These are phyloP conservation scores for Novymonas esmeraldas DNA, from an alignment of 208 protist genomes.

Conservation along the genomic window DNA sequence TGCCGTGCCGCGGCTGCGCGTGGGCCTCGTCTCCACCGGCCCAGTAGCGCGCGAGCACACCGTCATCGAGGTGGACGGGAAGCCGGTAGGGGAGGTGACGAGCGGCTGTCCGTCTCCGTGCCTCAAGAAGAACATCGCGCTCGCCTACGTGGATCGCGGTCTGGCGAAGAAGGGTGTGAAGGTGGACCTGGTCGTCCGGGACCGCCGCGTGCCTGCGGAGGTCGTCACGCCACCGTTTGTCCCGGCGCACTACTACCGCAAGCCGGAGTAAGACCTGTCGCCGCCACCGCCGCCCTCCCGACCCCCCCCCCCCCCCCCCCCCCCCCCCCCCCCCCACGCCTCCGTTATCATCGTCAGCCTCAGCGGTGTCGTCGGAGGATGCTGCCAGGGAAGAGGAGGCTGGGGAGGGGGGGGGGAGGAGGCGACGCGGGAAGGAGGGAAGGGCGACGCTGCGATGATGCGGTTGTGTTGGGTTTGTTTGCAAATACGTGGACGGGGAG, in stretches of 20 bases:
- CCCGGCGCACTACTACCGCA: conserved; percentile 61
- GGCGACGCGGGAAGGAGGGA: no score
- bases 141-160: conserved; percentile 90
- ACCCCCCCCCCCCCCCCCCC: no score
- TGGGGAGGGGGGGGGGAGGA: no score
- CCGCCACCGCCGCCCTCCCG: no score
- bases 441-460: no score
- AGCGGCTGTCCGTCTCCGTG: conserved; percentile 90
- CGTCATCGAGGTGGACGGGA: conserved; percentile 64
- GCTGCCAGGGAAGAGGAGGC: no score
- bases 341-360: no score
- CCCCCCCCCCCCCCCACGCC: no score
- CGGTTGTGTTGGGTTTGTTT: no score
- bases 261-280: conserved; percentile 12
- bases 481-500: no score
- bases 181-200: conserved; percentile 91
- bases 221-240: conserved; percentile 95
- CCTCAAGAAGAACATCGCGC: conserved; percentile 90
- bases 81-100: conserved; percentile 90
- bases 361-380: no score
- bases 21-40: conserved; percentile 91
- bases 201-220: conserved; percentile 65
- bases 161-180: conserved; percentile 74
- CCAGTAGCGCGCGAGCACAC: conserved; percentile 89
- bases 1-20: conserved; percentile 74